Base-by-base conservation (phyloP, 2,329 filamentous ascomycete genomes). In the Camillea tinctor region DNA sequence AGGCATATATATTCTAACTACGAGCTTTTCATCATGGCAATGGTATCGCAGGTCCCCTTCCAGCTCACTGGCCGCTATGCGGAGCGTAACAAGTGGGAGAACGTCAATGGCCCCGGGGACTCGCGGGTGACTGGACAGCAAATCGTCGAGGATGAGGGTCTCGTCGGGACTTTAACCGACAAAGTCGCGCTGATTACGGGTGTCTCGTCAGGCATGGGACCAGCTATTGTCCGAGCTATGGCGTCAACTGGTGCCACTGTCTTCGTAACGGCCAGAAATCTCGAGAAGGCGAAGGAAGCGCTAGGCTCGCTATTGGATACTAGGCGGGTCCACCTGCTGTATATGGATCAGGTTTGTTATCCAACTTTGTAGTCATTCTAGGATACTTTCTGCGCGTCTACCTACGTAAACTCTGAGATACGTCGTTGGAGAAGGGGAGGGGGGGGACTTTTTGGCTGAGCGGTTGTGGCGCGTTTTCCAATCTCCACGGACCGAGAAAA, bases 101-200 rank as follows among this genome's bases (percentile, higher is more conserved):
- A 63, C 40, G 56, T 67, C 50, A 55, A 62, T 52, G 75, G 75
- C 9, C 69, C 74, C 2, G 75, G 74, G 6, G 76, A 78, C 65
- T 67, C 69, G n/a, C 72, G 74, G 5, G 75, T 74, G 4, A 78
- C 75, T 3, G 76, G 74, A 6, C 49, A 72, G 20, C 69, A 76
- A 61, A 70, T 78, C 48, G 59, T 79, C 55, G 53, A 73, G 52
- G 73, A 78, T 60, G 70, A 78, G 51, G 64, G 67, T 6, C 64
- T 68, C 6, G 58, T 70, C 9, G 73, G 73, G 55, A 73, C 71
- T 30, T 68, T 74, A 56, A 56, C 59, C 2, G 73, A 71, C 60
- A 78, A 77, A 60, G 74, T 76, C 24, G 66, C 76, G 23, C 60
- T 81, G 7, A 72, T 81, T 60, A 81, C 79, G 1, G 79, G 78